Evolutionary conservation across 2,329 filamentous ascomycete genomes (phyloP), one percentile per base, ranked within the genome.

Genomic region (Allantophomopsis lycopodina): DNA sequence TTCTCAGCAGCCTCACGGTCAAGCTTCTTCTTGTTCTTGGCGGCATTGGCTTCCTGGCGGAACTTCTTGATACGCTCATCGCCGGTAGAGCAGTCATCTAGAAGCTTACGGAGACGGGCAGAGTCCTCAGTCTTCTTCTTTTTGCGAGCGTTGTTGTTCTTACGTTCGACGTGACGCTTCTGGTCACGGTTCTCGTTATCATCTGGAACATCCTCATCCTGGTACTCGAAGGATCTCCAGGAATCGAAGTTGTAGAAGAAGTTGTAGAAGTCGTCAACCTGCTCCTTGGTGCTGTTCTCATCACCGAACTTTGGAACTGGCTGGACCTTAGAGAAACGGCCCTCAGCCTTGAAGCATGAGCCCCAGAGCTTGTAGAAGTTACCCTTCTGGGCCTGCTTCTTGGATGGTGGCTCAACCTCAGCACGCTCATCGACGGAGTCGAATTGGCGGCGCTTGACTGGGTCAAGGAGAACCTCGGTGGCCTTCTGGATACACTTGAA

Each of bases 401-500:
- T 96, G 59, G 72, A 76, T 0, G 93, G 93, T 35, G 89, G 85
- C 55, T 94, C 84, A 43, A 94, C 81, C 42, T 98, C 84, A 46
- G 91, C 91, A 51, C 76, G 79, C 64, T 95, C 88, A 56, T 98
- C 91, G 45, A 96, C 88, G 2, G 86, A 94, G 64, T 98, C 91
- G 65, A 83, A 98, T 65, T 98, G 91, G 43, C 88, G 80, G 46
- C 91, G 84, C 68, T 86, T 93, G 60, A 79, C 71, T 38, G 91
- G 91, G 67, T 98, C 91, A 40, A 86, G 75, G 14, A 98, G 82
- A 39, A 96, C 74, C 56, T 98, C 91, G 53, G 83, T 89, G 42
- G 91, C 91, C 65, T 95, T 95, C 62, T 98, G 93, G 62, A 98
- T 98, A 65, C 93, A 98, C 75, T 98, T 98, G 82, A 98, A 98